Evolutionary conservation across 345 rosid genomes (phyloP).

Genomic region (Populus alba): DNA sequence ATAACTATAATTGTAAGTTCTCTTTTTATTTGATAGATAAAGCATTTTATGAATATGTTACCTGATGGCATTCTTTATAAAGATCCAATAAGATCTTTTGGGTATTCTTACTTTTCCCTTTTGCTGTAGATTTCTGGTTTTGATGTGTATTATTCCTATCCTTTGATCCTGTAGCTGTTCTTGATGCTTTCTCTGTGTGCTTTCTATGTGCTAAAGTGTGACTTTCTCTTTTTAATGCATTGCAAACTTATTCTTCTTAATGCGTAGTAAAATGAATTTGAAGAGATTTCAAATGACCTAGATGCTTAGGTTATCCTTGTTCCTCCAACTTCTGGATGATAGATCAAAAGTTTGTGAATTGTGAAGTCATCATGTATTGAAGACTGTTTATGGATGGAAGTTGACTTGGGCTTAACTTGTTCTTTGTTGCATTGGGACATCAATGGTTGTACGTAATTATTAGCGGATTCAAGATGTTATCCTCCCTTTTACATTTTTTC

Average conservation of each 20-base stretch:
- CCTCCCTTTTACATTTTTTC: no score
- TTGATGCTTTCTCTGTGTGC: not conserved
- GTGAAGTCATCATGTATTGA: not conserved
- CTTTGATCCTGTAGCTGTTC: not conserved
- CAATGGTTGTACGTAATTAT: not conserved
- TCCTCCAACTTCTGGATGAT: not conserved
- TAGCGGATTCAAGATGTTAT: not conserved
- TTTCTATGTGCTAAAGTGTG: not conserved
- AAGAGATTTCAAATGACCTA: not conserved
- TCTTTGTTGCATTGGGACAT: not conserved
- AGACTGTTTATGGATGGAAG: not conserved
- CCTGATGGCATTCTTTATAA: not conserved
- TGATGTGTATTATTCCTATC: not conserved
- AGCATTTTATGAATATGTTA: not conserved
- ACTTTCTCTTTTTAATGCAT: not conserved
- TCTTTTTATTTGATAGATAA: not conserved
- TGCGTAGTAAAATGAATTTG: not conserved
- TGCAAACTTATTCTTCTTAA: not conserved
- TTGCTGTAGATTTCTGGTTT: not conserved
- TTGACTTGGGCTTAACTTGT: not conserved
- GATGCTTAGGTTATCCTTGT: not conserved
- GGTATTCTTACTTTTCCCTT: not conserved
- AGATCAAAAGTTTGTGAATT: not conserved
- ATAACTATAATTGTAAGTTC: slow-evolving; percentile 29
- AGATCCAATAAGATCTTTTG: not conserved